These are phyloP conservation scores for Arabidopsis thaliana DNA, from an alignment of 345 rosid genomes.

Conservation along the genomic window TAIR10.1 NC_003070.9:3375501-3376000, in stretches of 20 bases:
- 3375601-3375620: constrained; percentile 66
- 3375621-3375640: constrained; percentile 27
- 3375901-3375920: not conserved
- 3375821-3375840: constrained; percentile 99
- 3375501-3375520: constrained; percentile 76
- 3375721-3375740: constrained; percentile 81
- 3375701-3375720: constrained; percentile 86
- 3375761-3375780: constrained; percentile 64
- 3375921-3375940: constrained; percentile 7
- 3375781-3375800: constrained; percentile 72
- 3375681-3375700: constrained; percentile 70
- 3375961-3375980: constrained; percentile 10
- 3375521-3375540: constrained; percentile 89
- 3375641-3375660: constrained; percentile 15
- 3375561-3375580: constrained; percentile 81
- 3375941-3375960: not conserved
- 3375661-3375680: constrained; percentile 14
- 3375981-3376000: constrained; percentile 5
- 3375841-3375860: constrained; percentile 31
- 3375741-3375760: constrained; percentile 86
- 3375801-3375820: constrained; percentile 84
- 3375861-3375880: not conserved
- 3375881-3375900: constrained; percentile 11
- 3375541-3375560: constrained; percentile 65
- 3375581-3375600: constrained; percentile 94